A percentile compares a stretch with the other conserved stretches of the same genome.
These are phyloP conservation scores for Tricholoma terreum DNA, from an alignment of 768 basidiomycete genomes.

Conservation along the genomic window DNA sequence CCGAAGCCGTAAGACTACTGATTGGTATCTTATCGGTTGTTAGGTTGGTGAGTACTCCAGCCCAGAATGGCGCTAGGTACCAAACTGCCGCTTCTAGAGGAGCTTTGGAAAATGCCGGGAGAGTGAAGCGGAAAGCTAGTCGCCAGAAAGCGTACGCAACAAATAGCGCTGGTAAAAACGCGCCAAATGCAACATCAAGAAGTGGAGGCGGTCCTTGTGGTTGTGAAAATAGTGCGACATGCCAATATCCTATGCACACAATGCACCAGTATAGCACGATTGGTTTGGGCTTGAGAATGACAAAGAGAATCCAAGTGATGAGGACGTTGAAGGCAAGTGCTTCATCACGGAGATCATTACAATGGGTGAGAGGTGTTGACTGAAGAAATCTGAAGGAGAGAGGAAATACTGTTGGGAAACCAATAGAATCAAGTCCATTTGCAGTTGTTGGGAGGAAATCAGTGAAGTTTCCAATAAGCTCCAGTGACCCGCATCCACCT, in stretches of 20 bases:
- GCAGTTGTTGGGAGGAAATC: constrained; percentile 56
- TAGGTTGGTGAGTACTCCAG: constrained; percentile 71
- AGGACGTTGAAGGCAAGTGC: constrained; percentile 75
- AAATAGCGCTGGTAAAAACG: constrained; percentile 77
- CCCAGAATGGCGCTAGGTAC: constrained; percentile 79
- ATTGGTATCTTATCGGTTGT: constrained; percentile 73
- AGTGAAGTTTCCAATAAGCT: constrained; percentile 71
- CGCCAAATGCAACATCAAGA: constrained; percentile 67
- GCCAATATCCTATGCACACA: constrained; percentile 87
- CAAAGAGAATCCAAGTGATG: constrained; percentile 63
- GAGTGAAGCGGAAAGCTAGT: constrained; percentile 66
- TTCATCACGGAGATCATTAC: constrained; percentile 64
- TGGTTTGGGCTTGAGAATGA: constrained; percentile 68
- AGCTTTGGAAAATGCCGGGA: constrained; percentile 63
- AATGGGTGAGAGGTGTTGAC: constrained; percentile 51
- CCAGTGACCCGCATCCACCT: constrained; percentile 76
- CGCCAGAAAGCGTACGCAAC: constrained; percentile 80
- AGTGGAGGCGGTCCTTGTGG: constrained; percentile 64
- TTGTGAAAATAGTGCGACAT: constrained; percentile 76
- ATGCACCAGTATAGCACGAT: constrained; percentile 72
- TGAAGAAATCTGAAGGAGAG: constrained; percentile 59
- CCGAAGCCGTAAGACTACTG: constrained; percentile 66
- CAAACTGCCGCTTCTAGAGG: constrained; percentile 72
- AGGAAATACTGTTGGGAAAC: constrained; percentile 75
- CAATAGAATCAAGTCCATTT: constrained; percentile 66